Percentiles rank a stretch among this genome's conserved stretches.
phyloP scores from a whole-genome alignment of 768 basidiomycete genomes.

The Trametes coccinea region DNA sequence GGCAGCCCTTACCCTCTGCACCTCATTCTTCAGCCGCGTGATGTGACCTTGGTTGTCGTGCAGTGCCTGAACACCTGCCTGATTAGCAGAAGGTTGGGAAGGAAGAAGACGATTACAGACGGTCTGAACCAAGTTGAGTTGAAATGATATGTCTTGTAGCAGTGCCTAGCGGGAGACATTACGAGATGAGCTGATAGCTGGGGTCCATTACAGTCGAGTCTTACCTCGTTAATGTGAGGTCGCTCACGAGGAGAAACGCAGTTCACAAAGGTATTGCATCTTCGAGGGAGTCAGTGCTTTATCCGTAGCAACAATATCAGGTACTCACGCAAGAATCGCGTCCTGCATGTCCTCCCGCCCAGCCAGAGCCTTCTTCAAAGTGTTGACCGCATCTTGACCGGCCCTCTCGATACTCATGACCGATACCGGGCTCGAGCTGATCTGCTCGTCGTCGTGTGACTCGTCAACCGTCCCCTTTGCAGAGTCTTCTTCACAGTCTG shows the following conservation, averaged over 20 bases:
- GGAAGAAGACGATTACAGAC: background rate
- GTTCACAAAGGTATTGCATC: constrained; percentile 22
- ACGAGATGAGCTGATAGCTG: background rate
- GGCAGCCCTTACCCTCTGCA: background rate
- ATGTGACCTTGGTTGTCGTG: constrained; percentile 4
- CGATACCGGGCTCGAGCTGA: constrained; percentile 11
- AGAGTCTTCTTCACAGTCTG: constrained; percentile 6
- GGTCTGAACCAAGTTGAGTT: constrained; percentile 11
- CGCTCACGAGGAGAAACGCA: constrained; percentile 13
- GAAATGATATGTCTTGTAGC: constrained; percentile 13
- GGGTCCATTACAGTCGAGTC: background rate
- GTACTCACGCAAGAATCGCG: constrained; percentile 12
- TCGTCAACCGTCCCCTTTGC: background rate
- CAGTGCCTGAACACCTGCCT: background rate
- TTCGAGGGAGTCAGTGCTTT: background rate
- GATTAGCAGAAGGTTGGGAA: background rate
- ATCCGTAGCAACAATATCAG: no score
- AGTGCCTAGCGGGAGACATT: background rate
- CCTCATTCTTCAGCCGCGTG: constrained; percentile 3
- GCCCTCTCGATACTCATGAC: constrained; percentile 15
- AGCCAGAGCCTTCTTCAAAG: constrained; percentile 9
- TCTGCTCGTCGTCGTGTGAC: background rate
- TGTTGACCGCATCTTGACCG: constrained; percentile 8
- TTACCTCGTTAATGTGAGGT: constrained; percentile 14
- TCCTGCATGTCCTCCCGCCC: constrained; percentile 7